Percentiles rank a stretch among this genome's conserved stretches.
These are phyloP conservation scores for Leccinum subrobustum DNA, from an alignment of 1,284 basidiomycete species.

Conservation along the genomic window DNA sequence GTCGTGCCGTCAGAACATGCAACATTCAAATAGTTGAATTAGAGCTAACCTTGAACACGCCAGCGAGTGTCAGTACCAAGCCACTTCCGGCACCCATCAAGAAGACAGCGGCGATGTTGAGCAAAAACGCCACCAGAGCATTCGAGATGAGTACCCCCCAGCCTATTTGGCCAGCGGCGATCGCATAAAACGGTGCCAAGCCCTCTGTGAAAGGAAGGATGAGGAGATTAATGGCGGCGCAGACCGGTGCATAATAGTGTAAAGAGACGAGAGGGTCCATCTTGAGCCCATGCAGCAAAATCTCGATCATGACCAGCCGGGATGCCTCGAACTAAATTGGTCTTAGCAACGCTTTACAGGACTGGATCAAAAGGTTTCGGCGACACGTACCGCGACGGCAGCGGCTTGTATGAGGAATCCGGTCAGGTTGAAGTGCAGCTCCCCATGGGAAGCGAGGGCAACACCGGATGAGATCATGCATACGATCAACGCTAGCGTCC, in stretches of 20 bases:
- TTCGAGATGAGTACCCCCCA: constrained; percentile 82
- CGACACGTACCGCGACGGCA: constrained; percentile 66
- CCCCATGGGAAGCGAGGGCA: constrained; percentile 85
- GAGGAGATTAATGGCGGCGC: constrained; percentile 84
- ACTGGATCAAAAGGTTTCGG: background rate
- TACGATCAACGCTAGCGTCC: constrained; percentile 82
- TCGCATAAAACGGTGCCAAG: constrained; percentile 74
- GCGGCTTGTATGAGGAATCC: constrained; percentile 86
- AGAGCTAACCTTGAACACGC: constrained; percentile 80
- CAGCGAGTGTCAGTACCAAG: constrained; percentile 89
- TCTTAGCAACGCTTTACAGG: constrained; percentile 8
- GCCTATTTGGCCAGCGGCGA: constrained; percentile 50
- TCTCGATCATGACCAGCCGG: constrained; percentile 94
- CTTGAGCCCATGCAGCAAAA: constrained; percentile 93
- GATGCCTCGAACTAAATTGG: constrained; percentile 75
- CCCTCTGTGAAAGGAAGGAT: constrained; percentile 91
- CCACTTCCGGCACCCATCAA: constrained; percentile 88
- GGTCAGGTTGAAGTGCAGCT: constrained; percentile 80
- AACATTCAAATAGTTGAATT: background rate
- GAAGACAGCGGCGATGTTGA: constrained; percentile 95
- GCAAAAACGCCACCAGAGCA: constrained; percentile 84
- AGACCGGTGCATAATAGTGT: constrained; percentile 97
- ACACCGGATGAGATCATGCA: constrained; percentile 90
- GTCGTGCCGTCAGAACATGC: background rate
- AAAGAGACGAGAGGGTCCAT: constrained; percentile 96